A percentile compares a stretch with the other conserved stretches of the same genome.
Evolutionary conservation across 176 grass and related monocot species (phyloP).

Genomic region (Cenchrus fungigraminus): DNA sequence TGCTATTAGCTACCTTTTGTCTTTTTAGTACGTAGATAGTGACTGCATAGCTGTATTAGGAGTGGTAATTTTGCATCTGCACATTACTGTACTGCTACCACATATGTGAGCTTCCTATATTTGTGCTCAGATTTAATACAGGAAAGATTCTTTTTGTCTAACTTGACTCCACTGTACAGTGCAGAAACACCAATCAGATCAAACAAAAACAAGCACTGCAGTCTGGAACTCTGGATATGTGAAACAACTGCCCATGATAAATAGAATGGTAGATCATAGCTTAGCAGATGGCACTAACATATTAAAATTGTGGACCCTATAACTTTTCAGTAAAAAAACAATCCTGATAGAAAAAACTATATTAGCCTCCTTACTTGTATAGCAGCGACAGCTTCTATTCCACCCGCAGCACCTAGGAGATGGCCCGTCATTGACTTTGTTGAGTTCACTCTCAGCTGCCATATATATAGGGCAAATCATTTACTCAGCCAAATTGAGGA

Average conservation of each 20-base stretch:
- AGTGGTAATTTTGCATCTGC: background rate
- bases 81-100: background rate
- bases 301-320: slow-evolving; percentile 14
- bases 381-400: slow-evolving; percentile 89
- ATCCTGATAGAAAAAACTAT: slow-evolving; percentile 6
- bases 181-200: background rate
- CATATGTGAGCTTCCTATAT: background rate
- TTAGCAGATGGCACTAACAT: slow-evolving; percentile 4
- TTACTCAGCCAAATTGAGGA: slow-evolving; percentile 31
- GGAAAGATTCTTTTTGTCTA: background rate
- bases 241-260: slow-evolving; percentile 7
- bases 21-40: background rate
- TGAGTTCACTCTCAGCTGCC: slow-evolving; percentile 91
- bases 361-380: slow-evolving; percentile 69
- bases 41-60: background rate
- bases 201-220: background rate
- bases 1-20: background rate
- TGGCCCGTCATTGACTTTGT: slow-evolving; percentile 99
- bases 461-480: slow-evolving; percentile 32
- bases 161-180: background rate
- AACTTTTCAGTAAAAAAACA: slow-evolving; percentile 19
- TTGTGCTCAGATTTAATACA: background rate
- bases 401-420: slow-evolving; percentile 88
- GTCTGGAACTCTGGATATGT: slow-evolving; percentile 15
- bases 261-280: background rate